Conservation (phyloP, 768 basidiomycete genomes). For the Dictyophora rubrovolvata region DNA sequence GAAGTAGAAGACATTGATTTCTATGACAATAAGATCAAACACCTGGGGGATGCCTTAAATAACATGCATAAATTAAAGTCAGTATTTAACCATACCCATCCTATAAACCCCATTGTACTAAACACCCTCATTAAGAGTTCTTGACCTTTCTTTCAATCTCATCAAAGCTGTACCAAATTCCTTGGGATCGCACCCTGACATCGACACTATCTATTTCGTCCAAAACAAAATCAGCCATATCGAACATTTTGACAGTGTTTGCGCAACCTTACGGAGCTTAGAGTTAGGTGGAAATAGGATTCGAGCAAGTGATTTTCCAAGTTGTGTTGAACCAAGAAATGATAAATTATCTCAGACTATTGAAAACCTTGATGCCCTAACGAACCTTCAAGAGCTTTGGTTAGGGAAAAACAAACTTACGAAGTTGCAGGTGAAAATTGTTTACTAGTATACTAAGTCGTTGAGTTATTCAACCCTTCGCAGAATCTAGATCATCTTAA, state of each 20-base stretch:
- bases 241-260: conserved; percentile 45
- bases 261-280: conserved; percentile 59
- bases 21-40: conserved; percentile 91
- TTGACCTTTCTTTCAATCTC: conserved; percentile 95
- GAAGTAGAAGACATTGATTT: conserved; percentile 84
- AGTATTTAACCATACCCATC: conserved; percentile 17
- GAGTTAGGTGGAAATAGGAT: conserved; percentile 93
- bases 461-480: background rate
- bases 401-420: conserved; percentile 96
- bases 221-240: conserved; percentile 91
- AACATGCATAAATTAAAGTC: conserved; percentile 47
- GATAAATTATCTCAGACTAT: conserved; percentile 48
- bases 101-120: background rate
- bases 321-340: background rate
- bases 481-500: conserved; percentile 65
- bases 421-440: conserved; percentile 57
- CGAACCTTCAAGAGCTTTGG: conserved; percentile 88
- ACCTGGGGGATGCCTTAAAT: conserved; percentile 55
- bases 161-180: conserved; percentile 60
- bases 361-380: conserved; percentile 70
- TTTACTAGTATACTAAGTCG: background rate
- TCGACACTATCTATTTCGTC: conserved; percentile 84
- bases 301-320: conserved; percentile 42
- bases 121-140: conserved; percentile 34
- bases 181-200: conserved; percentile 43